Percentiles rank a stretch among this genome's conserved stretches.
These are phyloP conservation scores for Colletotrichum shisoi DNA, from an alignment of 2,329 filamentous ascomycete genomes.

Conservation along the genomic window DNA sequence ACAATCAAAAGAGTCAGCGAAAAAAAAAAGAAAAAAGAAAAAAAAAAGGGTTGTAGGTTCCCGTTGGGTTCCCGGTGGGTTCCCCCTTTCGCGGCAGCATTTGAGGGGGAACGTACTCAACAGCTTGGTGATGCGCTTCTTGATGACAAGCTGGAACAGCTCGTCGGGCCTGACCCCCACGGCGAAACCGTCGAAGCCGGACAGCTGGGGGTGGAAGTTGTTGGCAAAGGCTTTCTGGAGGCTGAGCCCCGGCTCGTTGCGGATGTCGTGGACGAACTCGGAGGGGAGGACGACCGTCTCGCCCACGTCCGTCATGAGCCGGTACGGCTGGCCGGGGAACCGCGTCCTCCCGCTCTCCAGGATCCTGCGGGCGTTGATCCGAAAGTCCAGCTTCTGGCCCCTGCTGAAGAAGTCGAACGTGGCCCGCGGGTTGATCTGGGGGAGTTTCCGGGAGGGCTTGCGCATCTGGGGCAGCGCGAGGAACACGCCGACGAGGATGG, in stretches of 20 bases:
- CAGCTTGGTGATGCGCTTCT: slow-evolving; percentile 39
- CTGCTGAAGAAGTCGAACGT: slow-evolving; percentile 10
- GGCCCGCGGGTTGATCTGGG: slow-evolving; percentile 14
- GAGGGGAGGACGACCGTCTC: slow-evolving; percentile 40
- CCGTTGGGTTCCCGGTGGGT: too few species aligned
- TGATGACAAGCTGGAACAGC: slow-evolving; percentile 35
- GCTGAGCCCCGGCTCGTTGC: slow-evolving; percentile 41
- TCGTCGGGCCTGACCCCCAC: slow-evolving; percentile 15
- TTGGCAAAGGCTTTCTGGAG: slow-evolving; percentile 33
- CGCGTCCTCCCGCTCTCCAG: slow-evolving; percentile 7
- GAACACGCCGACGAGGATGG: slow-evolving; percentile 7
- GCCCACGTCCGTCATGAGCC: slow-evolving; percentile 40
- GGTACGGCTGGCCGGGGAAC: slow-evolving; percentile 36
- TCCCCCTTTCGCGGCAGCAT: background rate
- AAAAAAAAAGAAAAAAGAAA: background rate
- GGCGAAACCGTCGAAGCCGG: slow-evolving; percentile 38
- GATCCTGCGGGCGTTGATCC: slow-evolving; percentile 13
- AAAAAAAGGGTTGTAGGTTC: background rate
- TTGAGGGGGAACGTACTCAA: slow-evolving; percentile 31
- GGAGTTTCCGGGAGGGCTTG: slow-evolving; percentile 28
- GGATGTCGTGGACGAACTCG: slow-evolving; percentile 40
- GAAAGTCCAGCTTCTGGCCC: slow-evolving; percentile 1
- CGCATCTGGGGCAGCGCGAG: slow-evolving; percentile 3
- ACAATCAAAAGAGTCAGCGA: background rate
- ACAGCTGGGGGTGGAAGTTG: slow-evolving; percentile 35